Conservation (phyloP, 139 green algal species). For the Ettlia oleoabundans region DNA sequence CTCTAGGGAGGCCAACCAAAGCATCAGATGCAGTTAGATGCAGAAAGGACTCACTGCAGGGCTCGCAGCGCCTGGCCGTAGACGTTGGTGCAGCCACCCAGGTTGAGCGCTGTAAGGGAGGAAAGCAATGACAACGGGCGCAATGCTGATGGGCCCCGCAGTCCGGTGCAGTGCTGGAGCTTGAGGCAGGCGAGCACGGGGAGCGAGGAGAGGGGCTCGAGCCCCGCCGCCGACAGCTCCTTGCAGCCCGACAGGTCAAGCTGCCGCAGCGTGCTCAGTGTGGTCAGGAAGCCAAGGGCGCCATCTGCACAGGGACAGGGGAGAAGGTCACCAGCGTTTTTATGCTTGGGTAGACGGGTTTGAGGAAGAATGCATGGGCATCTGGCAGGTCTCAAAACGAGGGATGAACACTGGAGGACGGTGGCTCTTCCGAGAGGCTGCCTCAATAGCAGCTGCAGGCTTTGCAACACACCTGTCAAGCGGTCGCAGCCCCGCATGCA, state of each 20-base stretch:
- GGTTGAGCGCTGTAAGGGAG: conserved; percentile 17
- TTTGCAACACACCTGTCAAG: conserved; percentile 32
- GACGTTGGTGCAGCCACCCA: conserved; percentile 37
- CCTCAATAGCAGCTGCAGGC: too few relatives aligned
- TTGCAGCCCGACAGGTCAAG: conserved; percentile 58
- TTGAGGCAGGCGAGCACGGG: conserved; percentile 29
- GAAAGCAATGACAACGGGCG: not conserved
- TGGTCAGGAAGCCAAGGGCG: conserved; percentile 18
- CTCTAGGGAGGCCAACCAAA: too few relatives aligned
- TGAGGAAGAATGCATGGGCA: too few relatives aligned
- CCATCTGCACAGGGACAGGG: conserved; percentile 20
- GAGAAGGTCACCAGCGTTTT: too few relatives aligned
- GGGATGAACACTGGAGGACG: too few relatives aligned
- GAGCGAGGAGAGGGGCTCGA: conserved; percentile 38
- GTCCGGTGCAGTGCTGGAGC: conserved; percentile 51
- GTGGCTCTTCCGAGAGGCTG: too few relatives aligned
- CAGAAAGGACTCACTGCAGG: not conserved
- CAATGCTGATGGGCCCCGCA: conserved; percentile 28
- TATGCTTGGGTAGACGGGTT: too few relatives aligned
- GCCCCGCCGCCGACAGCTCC: conserved; percentile 33
- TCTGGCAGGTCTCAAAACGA: too few relatives aligned
- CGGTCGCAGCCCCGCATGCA: conserved; percentile 59
- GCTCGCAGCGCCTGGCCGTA: conserved; percentile 9
- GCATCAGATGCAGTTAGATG: too few relatives aligned
- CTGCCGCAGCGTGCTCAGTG: conserved; percentile 10